A percentile compares a stretch with the other conserved stretches of the same genome.
phyloP scores from a whole-genome alignment of 768 basidiomycete genomes.

The Steccherinum ochraceum region DNA sequence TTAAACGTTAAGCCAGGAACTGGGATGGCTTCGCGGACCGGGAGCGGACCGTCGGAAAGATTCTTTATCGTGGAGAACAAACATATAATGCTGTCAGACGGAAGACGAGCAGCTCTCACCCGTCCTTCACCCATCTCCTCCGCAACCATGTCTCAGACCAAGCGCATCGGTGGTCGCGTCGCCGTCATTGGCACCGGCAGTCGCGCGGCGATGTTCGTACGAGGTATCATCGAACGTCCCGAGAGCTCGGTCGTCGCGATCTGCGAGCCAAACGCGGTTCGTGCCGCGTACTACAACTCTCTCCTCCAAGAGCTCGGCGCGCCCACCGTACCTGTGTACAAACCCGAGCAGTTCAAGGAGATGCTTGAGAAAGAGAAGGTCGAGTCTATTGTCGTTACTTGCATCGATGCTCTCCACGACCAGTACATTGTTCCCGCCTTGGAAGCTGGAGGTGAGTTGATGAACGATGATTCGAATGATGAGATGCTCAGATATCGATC shows the following conservation, averaged over 20 bases:
- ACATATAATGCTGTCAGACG: too few relatives aligned
- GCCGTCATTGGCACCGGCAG: constrained; percentile 38
- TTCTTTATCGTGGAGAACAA: too few relatives aligned
- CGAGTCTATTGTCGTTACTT: constrained; percentile 43
- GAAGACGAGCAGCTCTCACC: too few relatives aligned
- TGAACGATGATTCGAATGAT: not conserved
- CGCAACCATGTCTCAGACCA: constrained; percentile 19
- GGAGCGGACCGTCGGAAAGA: too few relatives aligned
- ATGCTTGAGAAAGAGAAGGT: constrained; percentile 42
- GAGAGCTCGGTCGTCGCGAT: constrained; percentile 35
- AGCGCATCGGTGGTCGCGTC: constrained; percentile 29
- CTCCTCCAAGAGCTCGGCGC: constrained; percentile 33
- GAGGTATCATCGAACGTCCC: constrained; percentile 39
- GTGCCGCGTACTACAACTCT: constrained; percentile 39
- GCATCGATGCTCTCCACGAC: constrained; percentile 42
- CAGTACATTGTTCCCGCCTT: constrained; percentile 39
- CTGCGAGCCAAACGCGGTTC: constrained; percentile 40
- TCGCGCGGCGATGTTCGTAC: constrained; percentile 39
- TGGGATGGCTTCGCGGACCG: too few relatives aligned
- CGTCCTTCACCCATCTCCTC: too few relatives aligned
- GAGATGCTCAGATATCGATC: not conserved
- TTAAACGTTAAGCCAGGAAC: too few relatives aligned
- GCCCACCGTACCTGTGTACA: constrained; percentile 31
- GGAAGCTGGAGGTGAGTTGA: constrained; percentile 32
- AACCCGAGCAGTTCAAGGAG: constrained; percentile 33